Evolutionary conservation across 257 asterid genomes (phyloP), one percentile per base, ranked within the genome.

Genomic region (Jaltomata sinuosa): DNA sequence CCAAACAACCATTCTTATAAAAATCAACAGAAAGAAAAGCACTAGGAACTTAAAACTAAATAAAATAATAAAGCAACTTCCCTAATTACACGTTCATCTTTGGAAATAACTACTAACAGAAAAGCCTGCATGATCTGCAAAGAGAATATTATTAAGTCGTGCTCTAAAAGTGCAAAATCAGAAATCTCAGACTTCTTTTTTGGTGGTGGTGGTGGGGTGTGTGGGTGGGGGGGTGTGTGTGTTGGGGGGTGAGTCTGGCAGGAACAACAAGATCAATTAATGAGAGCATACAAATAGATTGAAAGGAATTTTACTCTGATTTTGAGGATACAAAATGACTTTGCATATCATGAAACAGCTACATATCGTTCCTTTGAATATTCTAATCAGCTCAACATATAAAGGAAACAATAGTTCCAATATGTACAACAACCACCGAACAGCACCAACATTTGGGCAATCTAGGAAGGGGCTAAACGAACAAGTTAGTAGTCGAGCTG

Each of bases 401-500:
- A 89, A 49, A 65, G 84, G 85, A 84, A 84, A 87, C 80, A 77
- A 85, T 86, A 61, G 84, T 77, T 82, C 83, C 88, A 69, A 85
- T 92, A 92, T 91, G 89, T 89, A 92, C 91, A 92, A 88, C 79
- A 80, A 87, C 85, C 85, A 87, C 91, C 82, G 84, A 86, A 89
- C 90, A 42, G 88, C 84, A 42, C 92, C 90, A 84, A 65, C 79
- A 84, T 84, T 82, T 71, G 87, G 84, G 82, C 89, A 78, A 88
- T 84, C 88, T 89, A 84, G 87, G 81, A 78, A 47, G 61, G 85
- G 84, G 85, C 85, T 64, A 67, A 49, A 89, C 53, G 82, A 92
- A 87, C 84, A 88, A 88, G 95, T 91, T 91, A 92, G 97, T 85
- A 81, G 89, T 86, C 50, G 88, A 84, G 86, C 90, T 79, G 90